phyloP scores from a whole-genome alignment of 2,329 filamentous ascomycete genomes.

The Knufia fluminis region DNA sequence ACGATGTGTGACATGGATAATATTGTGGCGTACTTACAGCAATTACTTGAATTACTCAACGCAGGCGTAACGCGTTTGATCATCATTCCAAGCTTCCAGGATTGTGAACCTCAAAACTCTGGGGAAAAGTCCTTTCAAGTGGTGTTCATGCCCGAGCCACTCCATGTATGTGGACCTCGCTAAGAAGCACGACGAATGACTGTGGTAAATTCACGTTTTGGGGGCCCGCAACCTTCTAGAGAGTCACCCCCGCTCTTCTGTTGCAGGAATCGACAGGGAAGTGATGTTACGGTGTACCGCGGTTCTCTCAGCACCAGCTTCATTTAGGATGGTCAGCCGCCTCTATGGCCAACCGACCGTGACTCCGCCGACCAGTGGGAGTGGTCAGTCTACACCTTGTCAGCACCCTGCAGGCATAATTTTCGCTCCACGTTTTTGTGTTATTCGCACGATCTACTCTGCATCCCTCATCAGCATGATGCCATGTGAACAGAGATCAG shows the following conservation, averaged over 20 bases:
- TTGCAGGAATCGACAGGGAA: background rate
- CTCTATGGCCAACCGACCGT: background rate
- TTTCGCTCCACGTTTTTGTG: constrained; percentile 1
- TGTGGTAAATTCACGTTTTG: background rate
- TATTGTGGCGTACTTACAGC: too few species aligned
- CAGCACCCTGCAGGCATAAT: background rate
- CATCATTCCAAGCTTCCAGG: too few species aligned
- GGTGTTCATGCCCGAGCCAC: background rate
- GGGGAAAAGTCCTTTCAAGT: background rate
- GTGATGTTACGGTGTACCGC: background rate
- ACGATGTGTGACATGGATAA: too few species aligned
- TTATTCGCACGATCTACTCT: background rate
- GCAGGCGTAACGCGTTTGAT: too few species aligned
- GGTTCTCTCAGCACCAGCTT: background rate
- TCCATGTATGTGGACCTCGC: background rate
- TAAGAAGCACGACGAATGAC: background rate
- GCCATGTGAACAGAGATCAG: background rate
- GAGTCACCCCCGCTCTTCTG: background rate
- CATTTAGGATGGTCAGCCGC: background rate
- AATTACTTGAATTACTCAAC: too few species aligned
- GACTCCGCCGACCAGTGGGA: background rate
- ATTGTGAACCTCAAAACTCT: background rate
- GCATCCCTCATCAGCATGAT: background rate
- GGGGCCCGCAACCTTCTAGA: background rate
- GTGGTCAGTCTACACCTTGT: background rate